Evolutionary conservation across 768 basidiomycete genomes (phyloP).

Genomic region (Tephrocybe sp.): DNA sequence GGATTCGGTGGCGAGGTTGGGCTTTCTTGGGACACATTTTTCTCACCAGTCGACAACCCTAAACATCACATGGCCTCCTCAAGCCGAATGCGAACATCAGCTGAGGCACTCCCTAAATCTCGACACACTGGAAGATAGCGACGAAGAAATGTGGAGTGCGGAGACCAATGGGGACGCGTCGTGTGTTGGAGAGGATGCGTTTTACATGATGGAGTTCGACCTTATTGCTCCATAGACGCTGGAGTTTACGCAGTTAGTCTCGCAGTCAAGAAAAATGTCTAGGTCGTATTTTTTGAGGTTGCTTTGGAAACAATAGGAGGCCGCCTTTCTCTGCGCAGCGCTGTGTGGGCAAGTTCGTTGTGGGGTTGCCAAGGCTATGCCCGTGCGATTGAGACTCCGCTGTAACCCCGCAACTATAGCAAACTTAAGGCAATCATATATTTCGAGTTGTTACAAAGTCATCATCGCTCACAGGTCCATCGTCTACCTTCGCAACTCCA

Average conservation of each 20-base stretch:
- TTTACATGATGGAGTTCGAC: conserved; percentile 14
- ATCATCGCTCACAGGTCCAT: conserved; percentile 15
- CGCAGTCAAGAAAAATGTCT: background rate
- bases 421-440: conserved; percentile 16
- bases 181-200: conserved; percentile 7
- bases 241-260: background rate
- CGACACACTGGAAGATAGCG: conserved; percentile 12
- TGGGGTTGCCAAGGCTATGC: conserved; percentile 11
- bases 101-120: conserved; percentile 9
- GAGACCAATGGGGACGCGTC: background rate
- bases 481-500: conserved; percentile 18
- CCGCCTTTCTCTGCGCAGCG: background rate
- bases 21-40: conserved; percentile 2
- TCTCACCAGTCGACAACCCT: conserved; percentile 16
- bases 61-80: conserved; percentile 18
- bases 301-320: conserved; percentile 9
- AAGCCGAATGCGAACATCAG: conserved; percentile 10
- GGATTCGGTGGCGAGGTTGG: conserved; percentile 14
- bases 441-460: conserved; percentile 19
- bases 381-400: conserved; percentile 26
- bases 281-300: background rate
- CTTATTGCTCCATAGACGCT: background rate
- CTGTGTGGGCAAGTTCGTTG: background rate
- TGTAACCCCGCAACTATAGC: conserved; percentile 27
- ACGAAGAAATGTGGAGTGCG: conserved; percentile 14